These are phyloP conservation scores for Papilionanthe hybrid DNA, from an alignment of 116 monocot genomes.

Conservation along the genomic window DNA sequence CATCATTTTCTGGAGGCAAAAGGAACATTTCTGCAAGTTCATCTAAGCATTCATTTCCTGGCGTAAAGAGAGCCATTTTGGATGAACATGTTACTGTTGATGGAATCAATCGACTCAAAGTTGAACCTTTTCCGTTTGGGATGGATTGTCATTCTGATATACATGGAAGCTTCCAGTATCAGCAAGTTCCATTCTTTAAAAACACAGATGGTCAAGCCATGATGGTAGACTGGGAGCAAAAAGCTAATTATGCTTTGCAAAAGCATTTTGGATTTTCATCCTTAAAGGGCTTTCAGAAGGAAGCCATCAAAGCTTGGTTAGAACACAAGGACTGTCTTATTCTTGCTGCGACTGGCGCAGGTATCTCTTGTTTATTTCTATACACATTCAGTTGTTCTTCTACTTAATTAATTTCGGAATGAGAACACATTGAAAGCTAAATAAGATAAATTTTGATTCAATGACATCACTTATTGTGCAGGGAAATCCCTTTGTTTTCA, in stretches of 20 bases:
- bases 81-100: not conserved
- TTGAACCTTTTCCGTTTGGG: constrained; percentile 11
- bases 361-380: constrained; percentile 26
- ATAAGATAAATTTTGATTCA: not conserved
- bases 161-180: constrained; percentile 3
- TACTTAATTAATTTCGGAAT: not conserved
- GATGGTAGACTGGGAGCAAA: constrained; percentile 38
- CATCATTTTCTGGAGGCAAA: constrained; percentile 20
- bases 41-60: constrained; percentile 18
- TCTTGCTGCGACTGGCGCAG: constrained; percentile 96
- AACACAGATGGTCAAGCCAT: constrained; percentile 8
- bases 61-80: not conserved
- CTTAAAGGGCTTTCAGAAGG: constrained; percentile 83
- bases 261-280: constrained; percentile 83
- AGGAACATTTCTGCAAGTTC: constrained; percentile 9
- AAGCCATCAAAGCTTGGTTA: constrained; percentile 77
- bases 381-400: not conserved
- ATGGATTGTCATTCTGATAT: constrained; percentile 10
- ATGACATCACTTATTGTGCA: constrained; percentile 24
- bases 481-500: constrained; percentile 99
- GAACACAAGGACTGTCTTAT: constrained; percentile 71
- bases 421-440: not conserved
- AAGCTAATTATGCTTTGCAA: constrained; percentile 33
- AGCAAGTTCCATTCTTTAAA: constrained; percentile 10
- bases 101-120: not conserved